Evolutionary conservation across 2,329 filamentous ascomycete species (phyloP).

Genomic region (Triangularia verruculosa): DNA sequence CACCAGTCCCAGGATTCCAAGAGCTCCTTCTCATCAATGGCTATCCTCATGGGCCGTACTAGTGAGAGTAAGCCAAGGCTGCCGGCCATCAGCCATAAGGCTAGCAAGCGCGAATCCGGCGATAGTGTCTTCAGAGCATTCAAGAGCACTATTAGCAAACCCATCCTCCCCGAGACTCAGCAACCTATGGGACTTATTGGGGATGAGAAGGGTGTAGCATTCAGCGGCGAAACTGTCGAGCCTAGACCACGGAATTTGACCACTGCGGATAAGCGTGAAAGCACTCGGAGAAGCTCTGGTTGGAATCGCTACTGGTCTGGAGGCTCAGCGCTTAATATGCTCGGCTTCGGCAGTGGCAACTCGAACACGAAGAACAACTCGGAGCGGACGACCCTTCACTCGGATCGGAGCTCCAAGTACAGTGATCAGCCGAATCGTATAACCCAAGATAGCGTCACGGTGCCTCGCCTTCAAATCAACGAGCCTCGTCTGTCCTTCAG

Average conservation of each 20-base stretch:
- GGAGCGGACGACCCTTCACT: constrained; percentile 51
- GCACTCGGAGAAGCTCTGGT: constrained; percentile 61
- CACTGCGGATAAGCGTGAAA: constrained; percentile 38
- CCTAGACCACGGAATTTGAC: constrained; percentile 34
- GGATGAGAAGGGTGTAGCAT: constrained; percentile 43
- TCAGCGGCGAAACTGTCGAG: constrained; percentile 34
- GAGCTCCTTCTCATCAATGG: constrained; percentile 61
- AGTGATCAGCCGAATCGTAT: constrained; percentile 43
- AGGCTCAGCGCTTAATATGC: constrained; percentile 64
- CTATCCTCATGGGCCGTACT: constrained; percentile 63
- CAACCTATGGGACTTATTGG: constrained; percentile 32
- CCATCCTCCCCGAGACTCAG: constrained; percentile 46
- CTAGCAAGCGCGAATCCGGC: constrained; percentile 44
- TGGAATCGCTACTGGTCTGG: constrained; percentile 79
- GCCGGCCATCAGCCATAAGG: constrained; percentile 18
- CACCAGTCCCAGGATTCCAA: constrained; percentile 54
- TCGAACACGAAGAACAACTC: constrained; percentile 32
- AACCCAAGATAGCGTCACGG: constrained; percentile 65
- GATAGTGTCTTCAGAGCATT: constrained; percentile 61
- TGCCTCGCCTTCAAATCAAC: constrained; percentile 64
- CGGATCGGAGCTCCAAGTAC: constrained; percentile 56
- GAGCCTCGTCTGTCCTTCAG: constrained; percentile 62
- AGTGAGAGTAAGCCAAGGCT: constrained; percentile 46
- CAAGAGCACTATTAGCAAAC: constrained; percentile 61
- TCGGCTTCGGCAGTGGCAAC: constrained; percentile 53